Evolutionary conservation across 768 basidiomycete genomes (phyloP).

Genomic region (Termitomyces sp.): DNA sequence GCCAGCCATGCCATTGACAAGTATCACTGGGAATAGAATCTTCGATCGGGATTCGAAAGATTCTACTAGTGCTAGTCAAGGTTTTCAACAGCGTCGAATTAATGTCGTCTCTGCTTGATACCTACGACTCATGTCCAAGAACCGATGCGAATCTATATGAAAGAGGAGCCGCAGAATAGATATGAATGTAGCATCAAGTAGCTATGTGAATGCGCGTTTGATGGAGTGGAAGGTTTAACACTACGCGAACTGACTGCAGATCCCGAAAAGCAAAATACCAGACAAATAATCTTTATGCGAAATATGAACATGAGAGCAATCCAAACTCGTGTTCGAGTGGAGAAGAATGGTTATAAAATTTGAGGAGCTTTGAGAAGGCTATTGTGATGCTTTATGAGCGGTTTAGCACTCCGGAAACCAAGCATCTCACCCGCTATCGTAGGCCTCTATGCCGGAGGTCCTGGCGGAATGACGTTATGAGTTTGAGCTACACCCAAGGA

Average conservation of each 20-base stretch:
- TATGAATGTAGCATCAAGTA: background rate
- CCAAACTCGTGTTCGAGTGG: background rate
- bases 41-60: too few relatives aligned
- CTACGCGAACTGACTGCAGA: background rate
- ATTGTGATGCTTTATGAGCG: background rate
- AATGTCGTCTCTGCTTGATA: background rate
- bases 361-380: background rate
- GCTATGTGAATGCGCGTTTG: background rate
- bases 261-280: background rate
- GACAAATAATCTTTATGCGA: background rate
- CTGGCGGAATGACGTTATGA: background rate
- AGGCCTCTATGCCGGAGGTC: background rate
- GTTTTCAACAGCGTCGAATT: background rate
- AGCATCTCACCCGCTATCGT: background rate
- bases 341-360: background rate
- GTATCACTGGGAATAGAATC: too few relatives aligned
- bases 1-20: too few relatives aligned
- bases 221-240: background rate
- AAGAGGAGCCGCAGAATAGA: background rate
- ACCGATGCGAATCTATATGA: too few relatives aligned
- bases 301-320: background rate
- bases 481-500: background rate
- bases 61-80: too few relatives aligned
- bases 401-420: background rate
- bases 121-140: background rate